Percentiles rank a stretch among this genome's conserved stretches.
Evolutionary conservation across 805 yeast genomes (phyloP).

Genomic region (Lipomyces mesembrius): DNA sequence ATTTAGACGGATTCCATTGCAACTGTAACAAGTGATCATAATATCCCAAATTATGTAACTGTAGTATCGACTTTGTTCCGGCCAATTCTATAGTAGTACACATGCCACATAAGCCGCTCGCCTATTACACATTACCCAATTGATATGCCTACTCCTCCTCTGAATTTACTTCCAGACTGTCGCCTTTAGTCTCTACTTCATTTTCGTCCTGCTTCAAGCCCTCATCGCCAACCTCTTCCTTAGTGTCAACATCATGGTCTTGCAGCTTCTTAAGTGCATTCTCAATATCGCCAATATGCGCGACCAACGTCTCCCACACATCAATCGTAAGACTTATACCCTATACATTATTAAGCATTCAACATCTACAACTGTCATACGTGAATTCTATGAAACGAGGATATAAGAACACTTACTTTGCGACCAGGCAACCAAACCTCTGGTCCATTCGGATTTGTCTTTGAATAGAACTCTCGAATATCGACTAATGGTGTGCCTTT

Average conservation of each 20-base stretch:
- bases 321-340: constrained; percentile 44
- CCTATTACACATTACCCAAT: not conserved
- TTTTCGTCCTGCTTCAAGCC: not conserved
- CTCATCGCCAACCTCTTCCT: not conserved
- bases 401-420: constrained; percentile 53
- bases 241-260: constrained; percentile 5
- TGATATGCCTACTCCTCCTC: not conserved
- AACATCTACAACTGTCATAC: not conserved
- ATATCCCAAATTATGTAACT: too few relatives aligned
- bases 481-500: constrained; percentile 72
- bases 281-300: constrained; percentile 34
- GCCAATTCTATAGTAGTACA: too few relatives aligned
- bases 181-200: not conserved
- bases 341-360: constrained; percentile 39
- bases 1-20: too few relatives aligned
- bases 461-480: constrained; percentile 76
- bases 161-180: not conserved
- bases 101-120: too few relatives aligned
- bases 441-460: constrained; percentile 57
- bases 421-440: constrained; percentile 65
- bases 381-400: not conserved
- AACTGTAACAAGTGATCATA: too few relatives aligned
- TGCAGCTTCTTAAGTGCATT: constrained; percentile 38
- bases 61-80: too few relatives aligned
- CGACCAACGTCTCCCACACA: constrained; percentile 39